Conservation (phyloP, 2,329 filamentous ascomycete species). For the Mariannaea sp. region DNA sequence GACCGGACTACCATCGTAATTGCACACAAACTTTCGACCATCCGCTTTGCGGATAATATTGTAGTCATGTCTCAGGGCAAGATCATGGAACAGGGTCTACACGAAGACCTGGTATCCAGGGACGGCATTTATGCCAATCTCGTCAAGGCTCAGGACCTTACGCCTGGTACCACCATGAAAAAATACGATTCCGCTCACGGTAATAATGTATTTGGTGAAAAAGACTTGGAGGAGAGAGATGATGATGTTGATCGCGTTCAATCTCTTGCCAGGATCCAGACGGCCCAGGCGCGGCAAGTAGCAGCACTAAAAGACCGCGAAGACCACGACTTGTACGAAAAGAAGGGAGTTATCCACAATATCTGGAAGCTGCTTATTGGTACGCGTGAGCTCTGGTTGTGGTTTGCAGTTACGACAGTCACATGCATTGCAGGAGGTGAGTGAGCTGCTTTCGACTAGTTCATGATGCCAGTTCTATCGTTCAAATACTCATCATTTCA, state of each 20-base stretch:
- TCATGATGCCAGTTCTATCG: too few relatives aligned
- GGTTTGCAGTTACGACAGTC: background rate
- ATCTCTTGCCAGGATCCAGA: constrained; percentile 46
- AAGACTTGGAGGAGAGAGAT: background rate
- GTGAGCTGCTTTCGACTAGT: background rate
- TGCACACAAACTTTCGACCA: constrained; percentile 61
- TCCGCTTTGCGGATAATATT: constrained; percentile 65
- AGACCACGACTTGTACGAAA: constrained; percentile 7
- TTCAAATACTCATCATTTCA: background rate
- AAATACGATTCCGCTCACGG: background rate
- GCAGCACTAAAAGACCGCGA: constrained; percentile 43
- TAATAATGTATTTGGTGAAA: background rate
- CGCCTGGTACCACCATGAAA: background rate
- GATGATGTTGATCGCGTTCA: background rate
- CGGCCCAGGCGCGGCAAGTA: constrained; percentile 47
- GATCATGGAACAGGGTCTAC: constrained; percentile 59
- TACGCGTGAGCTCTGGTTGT: constrained; percentile 6
- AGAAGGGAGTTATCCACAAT: constrained; percentile 6
- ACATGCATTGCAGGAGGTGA: constrained; percentile 15
- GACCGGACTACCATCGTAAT: constrained; percentile 67
- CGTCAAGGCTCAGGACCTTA: constrained; percentile 42
- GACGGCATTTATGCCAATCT: constrained; percentile 54
- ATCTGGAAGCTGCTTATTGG: background rate
- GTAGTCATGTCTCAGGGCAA: constrained; percentile 62
- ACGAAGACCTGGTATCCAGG: constrained; percentile 56